Percentiles rank a stretch among this genome's conserved stretches.
These are phyloP conservation scores for Mucor racemosus DNA, from an alignment of 371 early-diverging fungal genomes.

Conservation along the genomic window DNA sequence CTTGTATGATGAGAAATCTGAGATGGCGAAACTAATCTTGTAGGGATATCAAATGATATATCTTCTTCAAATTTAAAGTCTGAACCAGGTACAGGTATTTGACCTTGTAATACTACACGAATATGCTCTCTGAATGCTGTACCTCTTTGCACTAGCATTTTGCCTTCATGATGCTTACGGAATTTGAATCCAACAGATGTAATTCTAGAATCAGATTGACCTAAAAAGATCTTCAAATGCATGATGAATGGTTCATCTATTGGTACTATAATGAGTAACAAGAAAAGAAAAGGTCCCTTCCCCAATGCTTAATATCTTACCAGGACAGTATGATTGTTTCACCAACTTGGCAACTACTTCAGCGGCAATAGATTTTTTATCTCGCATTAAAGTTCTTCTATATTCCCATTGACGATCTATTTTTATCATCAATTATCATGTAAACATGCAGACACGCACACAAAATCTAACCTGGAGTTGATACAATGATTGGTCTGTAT, in stretches of 20 bases:
- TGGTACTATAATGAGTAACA: too few species aligned
- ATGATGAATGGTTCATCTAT: constrained; percentile 39
- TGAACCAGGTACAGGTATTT: background rate
- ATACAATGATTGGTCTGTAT: constrained; percentile 44
- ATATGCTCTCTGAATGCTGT: constrained; percentile 42
- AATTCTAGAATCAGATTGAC: constrained; percentile 40
- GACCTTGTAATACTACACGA: constrained; percentile 26
- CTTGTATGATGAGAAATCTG: constrained; percentile 49
- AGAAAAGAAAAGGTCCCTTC: too few species aligned
- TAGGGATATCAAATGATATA: constrained; percentile 45
- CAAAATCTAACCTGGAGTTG: constrained; percentile 24
- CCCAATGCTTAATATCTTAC: background rate
- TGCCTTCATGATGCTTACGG: constrained; percentile 51
- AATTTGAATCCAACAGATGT: constrained; percentile 29
- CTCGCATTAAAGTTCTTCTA: constrained; percentile 45
- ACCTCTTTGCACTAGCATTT: constrained; percentile 43
- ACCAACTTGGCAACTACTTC: constrained; percentile 45
- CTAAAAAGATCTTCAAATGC: constrained; percentile 35
- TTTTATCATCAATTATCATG: background rate
- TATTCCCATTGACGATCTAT: constrained; percentile 43
- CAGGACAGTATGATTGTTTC: constrained; percentile 47
- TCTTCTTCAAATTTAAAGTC: constrained; percentile 7
- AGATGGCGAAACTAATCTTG: constrained; percentile 48
- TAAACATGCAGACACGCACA: background rate
- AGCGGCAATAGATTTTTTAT: constrained; percentile 41